Percentiles rank a stretch among this genome's conserved stretches.
phyloP scores from a whole-genome alignment of 2,329 filamentous ascomycete species.

The Lanzia echinophila region DNA sequence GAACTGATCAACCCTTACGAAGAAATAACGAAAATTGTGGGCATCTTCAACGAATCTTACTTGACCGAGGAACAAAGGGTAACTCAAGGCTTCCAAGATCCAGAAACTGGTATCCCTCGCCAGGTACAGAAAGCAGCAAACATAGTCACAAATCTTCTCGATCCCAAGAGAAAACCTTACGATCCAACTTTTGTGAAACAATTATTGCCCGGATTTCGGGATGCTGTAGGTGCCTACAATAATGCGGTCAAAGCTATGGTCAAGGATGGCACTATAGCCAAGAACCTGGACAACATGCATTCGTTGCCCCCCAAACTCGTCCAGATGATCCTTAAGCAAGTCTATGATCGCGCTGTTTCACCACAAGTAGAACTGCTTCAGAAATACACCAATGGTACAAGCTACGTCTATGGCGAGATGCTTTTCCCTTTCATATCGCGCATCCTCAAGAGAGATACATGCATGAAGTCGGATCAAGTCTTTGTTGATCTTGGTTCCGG shows the following conservation, averaged over 20 bases:
- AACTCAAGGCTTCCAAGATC: constrained; percentile 54
- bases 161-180: background rate
- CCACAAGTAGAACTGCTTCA: constrained; percentile 77
- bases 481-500: constrained; percentile 95
- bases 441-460: constrained; percentile 64
- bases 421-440: constrained; percentile 76
- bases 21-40: constrained; percentile 65
- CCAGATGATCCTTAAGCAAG: constrained; percentile 76
- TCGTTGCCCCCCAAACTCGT: constrained; percentile 66
- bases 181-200: constrained; percentile 58
- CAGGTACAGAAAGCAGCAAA: constrained; percentile 62
- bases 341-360: constrained; percentile 88
- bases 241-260: constrained; percentile 57
- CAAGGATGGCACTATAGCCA: constrained; percentile 62
- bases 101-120: constrained; percentile 67
- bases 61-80: constrained; percentile 63
- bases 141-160: constrained; percentile 1
- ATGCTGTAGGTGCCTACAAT: constrained; percentile 74
- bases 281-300: constrained; percentile 62
- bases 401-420: constrained; percentile 93
- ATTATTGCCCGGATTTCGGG: constrained; percentile 60
- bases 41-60: constrained; percentile 68
- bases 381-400: constrained; percentile 82
- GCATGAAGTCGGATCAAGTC: constrained; percentile 73
- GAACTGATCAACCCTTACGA: constrained; percentile 73